Evolutionary conservation across 345 rosid species (phyloP), one percentile per base, ranked within the genome.

Genomic region (Trapa incisa): DNA sequence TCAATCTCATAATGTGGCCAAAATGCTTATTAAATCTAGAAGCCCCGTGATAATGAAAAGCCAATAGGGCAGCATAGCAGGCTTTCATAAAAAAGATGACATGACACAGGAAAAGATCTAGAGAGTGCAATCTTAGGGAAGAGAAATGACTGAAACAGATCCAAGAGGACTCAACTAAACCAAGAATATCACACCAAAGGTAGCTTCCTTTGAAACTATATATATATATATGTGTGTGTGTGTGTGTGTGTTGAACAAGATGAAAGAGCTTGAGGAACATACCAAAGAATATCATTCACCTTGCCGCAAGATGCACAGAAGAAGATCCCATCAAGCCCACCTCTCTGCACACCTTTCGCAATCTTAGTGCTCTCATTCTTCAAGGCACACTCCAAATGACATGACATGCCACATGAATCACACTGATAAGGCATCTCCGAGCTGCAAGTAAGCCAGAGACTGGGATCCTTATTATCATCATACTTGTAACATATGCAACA

Each of bases 381-480:
- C 60, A 91, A 77, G 69, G 90, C 87, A 80, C 99, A 94, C 42
- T 87, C 96, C 68, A 95, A 86, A 78, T 95, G 99, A 73, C 88
- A 87, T 29, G 96, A 87, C 89, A 86, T 73, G 33, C 92, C 93
- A 79, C 99, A 95, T 47, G 86, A 78, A 77, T 83, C 78, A 14
- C 84, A 87, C 65, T 68, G 81, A 69, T 69, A 83, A 38, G 86
- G 96, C 68, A 88, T 80, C 72, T 89, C 92, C 9, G 85, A 70
- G 78, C 82, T 80, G 75, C 99, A 94, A 67, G 78, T 80, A 61
- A 91, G 71, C 99, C 99, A 94, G 64, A 94, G 78, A 75, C 97
- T 94, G 56, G 96, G 96, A 77, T 91, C 99, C 80, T 94, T 94
- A 62, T 87, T 87, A 81, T 94, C 97, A 69, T 91, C 99, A 72